Conservation (phyloP, 768 basidiomycete genomes). For the Mrakia blollopis region DNA sequence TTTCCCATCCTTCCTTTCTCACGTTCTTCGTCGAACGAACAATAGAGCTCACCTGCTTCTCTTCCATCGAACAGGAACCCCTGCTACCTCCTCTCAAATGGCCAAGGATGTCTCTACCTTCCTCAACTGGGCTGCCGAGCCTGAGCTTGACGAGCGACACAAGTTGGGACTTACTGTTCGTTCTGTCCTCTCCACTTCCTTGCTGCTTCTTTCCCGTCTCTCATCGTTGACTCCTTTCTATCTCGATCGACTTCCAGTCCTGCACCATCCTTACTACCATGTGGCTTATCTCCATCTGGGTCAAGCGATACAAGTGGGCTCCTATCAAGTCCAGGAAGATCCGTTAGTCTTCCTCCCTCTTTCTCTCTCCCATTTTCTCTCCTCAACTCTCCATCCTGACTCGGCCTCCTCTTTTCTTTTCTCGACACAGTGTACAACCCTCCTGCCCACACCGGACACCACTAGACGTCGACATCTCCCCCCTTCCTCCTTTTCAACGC, state of each 20-base stretch:
- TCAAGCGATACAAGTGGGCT: constrained; percentile 95
- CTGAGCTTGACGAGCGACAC: constrained; percentile 49
- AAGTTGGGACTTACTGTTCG: constrained; percentile 65
- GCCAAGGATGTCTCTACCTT: constrained; percentile 97
- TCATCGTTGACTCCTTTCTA: neutral
- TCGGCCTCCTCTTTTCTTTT: neutral
- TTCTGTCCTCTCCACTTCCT: neutral
- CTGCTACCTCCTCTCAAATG: constrained; percentile 96
- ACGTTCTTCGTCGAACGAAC: neutral
- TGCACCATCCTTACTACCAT: constrained; percentile 86
- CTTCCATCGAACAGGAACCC: constrained; percentile 60
- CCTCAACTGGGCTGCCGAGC: constrained; percentile 59
- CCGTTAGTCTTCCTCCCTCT: constrained; percentile 2
- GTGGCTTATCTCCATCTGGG: constrained; percentile 71
- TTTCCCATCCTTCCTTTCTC: neutral
- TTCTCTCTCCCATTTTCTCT: neutral
- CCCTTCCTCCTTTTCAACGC: neutral
- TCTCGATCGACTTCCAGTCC: constrained; percentile 58
- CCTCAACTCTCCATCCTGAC: neutral
- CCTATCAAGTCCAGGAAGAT: constrained; percentile 58
- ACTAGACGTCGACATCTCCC: neutral
- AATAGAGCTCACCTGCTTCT: neutral
- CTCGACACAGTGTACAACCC: neutral
- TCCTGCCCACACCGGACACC: neutral
- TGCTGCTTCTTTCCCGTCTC: neutral